These are phyloP conservation scores for Kazachstania sp. DNA, from an alignment of 1,139 yeast genomes.

Conservation along the genomic window DNA sequence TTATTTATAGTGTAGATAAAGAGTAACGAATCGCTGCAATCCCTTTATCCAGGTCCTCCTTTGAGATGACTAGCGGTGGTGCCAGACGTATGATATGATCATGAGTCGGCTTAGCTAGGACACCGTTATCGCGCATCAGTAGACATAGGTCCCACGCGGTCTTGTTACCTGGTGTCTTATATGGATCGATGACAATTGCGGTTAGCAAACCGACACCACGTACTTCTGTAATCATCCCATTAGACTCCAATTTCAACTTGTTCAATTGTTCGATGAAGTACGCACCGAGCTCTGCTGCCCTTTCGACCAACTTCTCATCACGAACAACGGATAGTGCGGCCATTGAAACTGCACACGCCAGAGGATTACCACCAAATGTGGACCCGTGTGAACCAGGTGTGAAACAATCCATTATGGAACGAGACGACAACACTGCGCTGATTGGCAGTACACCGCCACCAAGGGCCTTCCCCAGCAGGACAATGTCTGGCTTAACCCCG, in stretches of 20 bases:
- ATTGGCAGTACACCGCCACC: conserved; percentile 95
- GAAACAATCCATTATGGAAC: conserved; percentile 79
- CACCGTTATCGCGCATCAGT: conserved; percentile 80
- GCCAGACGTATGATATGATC: conserved; percentile 93
- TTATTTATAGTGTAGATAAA: neutral
- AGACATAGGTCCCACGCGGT: conserved; percentile 95
- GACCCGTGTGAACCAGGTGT: conserved; percentile 98
- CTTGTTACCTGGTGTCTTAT: conserved; percentile 69
- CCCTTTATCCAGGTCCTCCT: conserved; percentile 78
- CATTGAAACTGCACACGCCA: conserved; percentile 87
- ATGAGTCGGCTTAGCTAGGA: conserved; percentile 94
- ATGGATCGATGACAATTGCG: conserved; percentile 84
- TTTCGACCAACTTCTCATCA: conserved; percentile 78
- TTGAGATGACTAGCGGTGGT: conserved; percentile 87
- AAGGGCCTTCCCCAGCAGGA: conserved; percentile 86
- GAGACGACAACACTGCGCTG: conserved; percentile 80
- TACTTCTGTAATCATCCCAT: conserved; percentile 77
- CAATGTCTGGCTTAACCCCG: conserved; percentile 74
- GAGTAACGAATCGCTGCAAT: conserved; percentile 61
- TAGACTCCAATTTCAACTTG: conserved; percentile 50
- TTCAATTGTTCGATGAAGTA: conserved; percentile 58
- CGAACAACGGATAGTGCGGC: conserved; percentile 87
- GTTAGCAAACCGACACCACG: conserved; percentile 87
- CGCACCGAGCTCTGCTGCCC: conserved; percentile 65
- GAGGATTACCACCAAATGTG: conserved; percentile 96